A percentile compares a stretch with the other conserved stretches of the same genome.
Evolutionary conservation across 2,329 filamentous ascomycete genomes (phyloP).

Genomic region (Colletotrichum truncatum): DNA sequence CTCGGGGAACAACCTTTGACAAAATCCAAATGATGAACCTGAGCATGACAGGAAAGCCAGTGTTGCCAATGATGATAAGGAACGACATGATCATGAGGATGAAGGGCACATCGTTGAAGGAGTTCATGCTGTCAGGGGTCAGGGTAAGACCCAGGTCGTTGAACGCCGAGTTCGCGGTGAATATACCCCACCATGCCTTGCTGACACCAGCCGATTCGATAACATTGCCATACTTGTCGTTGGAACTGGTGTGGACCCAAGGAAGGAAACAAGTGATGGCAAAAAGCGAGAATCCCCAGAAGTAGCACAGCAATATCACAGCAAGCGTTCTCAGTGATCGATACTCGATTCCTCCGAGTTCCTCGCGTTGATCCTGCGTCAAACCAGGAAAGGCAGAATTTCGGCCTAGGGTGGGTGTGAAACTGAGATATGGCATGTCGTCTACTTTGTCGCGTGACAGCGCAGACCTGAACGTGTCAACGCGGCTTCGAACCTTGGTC

Average conservation of each 20-base stretch:
- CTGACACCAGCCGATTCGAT: constrained; percentile 71
- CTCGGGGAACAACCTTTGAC: constrained; percentile 73
- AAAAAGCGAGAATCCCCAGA: constrained; percentile 82
- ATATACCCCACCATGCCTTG: constrained; percentile 91
- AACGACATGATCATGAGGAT: constrained; percentile 82
- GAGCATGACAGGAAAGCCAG: constrained; percentile 93
- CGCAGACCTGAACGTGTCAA: constrained; percentile 66
- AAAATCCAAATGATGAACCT: constrained; percentile 89
- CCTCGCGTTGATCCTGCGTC: constrained; percentile 90
- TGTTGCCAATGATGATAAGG: constrained; percentile 94
- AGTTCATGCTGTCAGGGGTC: constrained; percentile 93
- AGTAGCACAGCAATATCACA: constrained; percentile 81
- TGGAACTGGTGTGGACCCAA: constrained; percentile 74
- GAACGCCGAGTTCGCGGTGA: constrained; percentile 87
- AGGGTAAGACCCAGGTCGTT: constrained; percentile 95
- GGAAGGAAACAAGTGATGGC: constrained; percentile 78
- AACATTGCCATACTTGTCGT: constrained; percentile 68
- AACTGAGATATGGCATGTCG: constrained; percentile 90
- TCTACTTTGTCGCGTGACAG: constrained; percentile 62
- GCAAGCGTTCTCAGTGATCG: constrained; percentile 88
- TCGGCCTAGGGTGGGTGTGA: constrained; percentile 88
- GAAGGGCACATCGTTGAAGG: constrained; percentile 81
- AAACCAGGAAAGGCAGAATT: constrained; percentile 94
- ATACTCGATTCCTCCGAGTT: constrained; percentile 96
- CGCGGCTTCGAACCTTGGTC: constrained; percentile 53